Conservation (phyloP, 176 grass and related monocot genomes). For the Eleusine indica region DNA sequence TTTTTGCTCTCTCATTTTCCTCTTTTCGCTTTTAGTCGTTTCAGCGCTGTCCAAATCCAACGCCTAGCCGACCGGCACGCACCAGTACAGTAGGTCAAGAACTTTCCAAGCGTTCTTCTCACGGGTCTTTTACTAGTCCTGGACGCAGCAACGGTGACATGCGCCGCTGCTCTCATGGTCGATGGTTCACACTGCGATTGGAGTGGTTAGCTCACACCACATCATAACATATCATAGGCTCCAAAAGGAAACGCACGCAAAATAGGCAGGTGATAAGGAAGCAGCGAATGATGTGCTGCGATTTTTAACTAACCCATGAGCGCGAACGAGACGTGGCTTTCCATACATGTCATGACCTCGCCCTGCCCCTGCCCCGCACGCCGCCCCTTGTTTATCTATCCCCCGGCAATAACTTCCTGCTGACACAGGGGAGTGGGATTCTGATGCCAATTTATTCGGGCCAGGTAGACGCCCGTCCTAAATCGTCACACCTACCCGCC, state of each 20-base stretch:
- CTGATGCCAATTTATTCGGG: conserved; percentile 45
- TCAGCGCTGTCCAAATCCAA: conserved; percentile 37
- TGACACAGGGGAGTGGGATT: conserved; percentile 40
- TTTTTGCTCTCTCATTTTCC: neutral
- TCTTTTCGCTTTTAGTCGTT: neutral
- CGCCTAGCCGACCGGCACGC: neutral
- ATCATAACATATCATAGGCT: neutral
- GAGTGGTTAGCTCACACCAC: neutral
- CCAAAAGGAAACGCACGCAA: neutral
- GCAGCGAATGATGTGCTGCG: neutral
- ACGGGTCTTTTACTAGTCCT: neutral
- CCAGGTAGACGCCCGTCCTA: conserved; percentile 39
- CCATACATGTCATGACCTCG: conserved; percentile 31
- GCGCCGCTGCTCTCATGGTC: neutral
- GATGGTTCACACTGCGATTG: neutral
- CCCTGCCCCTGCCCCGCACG: no score
- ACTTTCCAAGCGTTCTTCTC: conserved; percentile 24
- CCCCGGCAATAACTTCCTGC: conserved; percentile 41
- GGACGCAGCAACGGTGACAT: no score
- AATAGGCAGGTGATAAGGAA: neutral
- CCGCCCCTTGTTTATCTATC: conserved; percentile 19
- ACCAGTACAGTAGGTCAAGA: conserved; percentile 3
- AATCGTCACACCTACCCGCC: conserved; percentile 44
- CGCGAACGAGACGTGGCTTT: conserved; percentile 29
- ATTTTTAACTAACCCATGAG: conserved; percentile 31